These are phyloP conservation scores for Paraconiothyrium brasiliense DNA, from an alignment of 2,329 filamentous ascomycete genomes.

Conservation along the genomic window DNA sequence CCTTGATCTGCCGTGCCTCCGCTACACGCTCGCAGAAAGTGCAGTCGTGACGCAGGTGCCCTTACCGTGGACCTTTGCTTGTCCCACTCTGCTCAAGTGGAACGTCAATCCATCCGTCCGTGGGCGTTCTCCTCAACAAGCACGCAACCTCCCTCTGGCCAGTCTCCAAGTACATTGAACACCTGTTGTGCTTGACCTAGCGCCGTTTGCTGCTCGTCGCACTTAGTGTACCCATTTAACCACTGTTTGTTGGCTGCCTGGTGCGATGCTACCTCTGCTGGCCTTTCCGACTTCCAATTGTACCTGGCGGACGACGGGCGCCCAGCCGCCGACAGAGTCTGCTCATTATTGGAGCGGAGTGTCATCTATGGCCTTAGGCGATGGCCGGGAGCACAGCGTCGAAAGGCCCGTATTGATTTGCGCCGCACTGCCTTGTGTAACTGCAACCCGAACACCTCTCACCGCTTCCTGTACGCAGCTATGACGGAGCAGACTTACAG, in stretches of 20 bases:
- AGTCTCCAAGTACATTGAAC: neutral
- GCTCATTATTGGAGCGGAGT: conserved; percentile 24
- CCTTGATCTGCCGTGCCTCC: conserved; percentile 4
- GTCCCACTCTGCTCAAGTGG: neutral
- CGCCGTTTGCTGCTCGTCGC: conserved; percentile 19
- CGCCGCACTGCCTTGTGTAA: conserved; percentile 41
- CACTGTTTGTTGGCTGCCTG: conserved; percentile 9
- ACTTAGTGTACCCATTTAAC: conserved; percentile 9
- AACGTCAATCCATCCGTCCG: neutral
- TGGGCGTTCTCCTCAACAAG: neutral
- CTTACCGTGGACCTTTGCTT: neutral
- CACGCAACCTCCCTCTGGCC: conserved; percentile 2
- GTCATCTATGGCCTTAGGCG: conserved; percentile 5
- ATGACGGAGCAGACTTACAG: conserved; percentile 19
- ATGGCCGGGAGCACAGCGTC: conserved; percentile 30
- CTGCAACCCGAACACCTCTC: conserved; percentile 33
- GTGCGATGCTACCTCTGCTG: conserved; percentile 22
- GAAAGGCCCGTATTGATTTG: conserved; percentile 40
- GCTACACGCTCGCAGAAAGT: conserved; percentile 1
- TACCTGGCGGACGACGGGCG: conserved; percentile 35
- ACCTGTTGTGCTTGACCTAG: neutral
- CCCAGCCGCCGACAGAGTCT: conserved; percentile 23
- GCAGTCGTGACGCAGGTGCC: conserved; percentile 10
- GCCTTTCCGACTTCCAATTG: conserved; percentile 18
- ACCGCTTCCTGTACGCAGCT: conserved; percentile 41